Evolutionary conservation across 75 land plant genomes (phyloP), one percentile per base, ranked within the genome.

Genomic region (Selaginella moellendorffii): DNA sequence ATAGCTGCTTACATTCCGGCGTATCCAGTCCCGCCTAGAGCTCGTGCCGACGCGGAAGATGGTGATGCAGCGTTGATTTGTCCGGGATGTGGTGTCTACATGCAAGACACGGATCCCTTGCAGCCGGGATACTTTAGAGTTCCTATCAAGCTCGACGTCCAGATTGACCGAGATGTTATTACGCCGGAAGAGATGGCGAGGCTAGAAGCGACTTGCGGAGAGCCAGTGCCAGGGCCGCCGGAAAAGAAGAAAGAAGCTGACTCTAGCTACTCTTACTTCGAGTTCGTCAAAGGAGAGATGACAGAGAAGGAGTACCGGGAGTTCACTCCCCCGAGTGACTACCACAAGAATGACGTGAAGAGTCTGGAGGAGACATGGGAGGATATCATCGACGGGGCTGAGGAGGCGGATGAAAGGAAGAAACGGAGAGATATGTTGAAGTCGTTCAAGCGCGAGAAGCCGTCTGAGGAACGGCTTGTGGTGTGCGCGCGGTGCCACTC

Each of bases 51-150:
- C 14, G 10, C 46, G 10, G 46, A 36, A 5, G 46, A 36, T 36
- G 10, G 14, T 36, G 46, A 36, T 14, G 14, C 46, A 36, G 14
- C 46, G 46, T 14, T 36, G 5, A 36, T 36, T 5, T 92, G 97
- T 66, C 97, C 96, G 1, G 97, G 97, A 24, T 92, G 97, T 68
- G 97, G 97, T 0, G 77, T 92, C 22, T 81, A 77, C 65, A 92
- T 92, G 97, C 97, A 92, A 69, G 85, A 88, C 67, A 42, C 68
- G 52, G 69, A 88, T 69, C 87, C 86, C 0, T 71, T 81, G 21
- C 60, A 72, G 1, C 96, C 96, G 21, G 97, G 97, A 1, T 92
- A 46, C 67, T 88, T 74, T 70, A 74, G 71, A 61, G 67, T 65
- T 29, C 71, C 74, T 26, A 31, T 63, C 0, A 19, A 31, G 19